These are phyloP conservation scores for Rhodotorula mucilaginosa DNA, from an alignment of 1,284 basidiomycete genomes.

Conservation along the genomic window DNA sequence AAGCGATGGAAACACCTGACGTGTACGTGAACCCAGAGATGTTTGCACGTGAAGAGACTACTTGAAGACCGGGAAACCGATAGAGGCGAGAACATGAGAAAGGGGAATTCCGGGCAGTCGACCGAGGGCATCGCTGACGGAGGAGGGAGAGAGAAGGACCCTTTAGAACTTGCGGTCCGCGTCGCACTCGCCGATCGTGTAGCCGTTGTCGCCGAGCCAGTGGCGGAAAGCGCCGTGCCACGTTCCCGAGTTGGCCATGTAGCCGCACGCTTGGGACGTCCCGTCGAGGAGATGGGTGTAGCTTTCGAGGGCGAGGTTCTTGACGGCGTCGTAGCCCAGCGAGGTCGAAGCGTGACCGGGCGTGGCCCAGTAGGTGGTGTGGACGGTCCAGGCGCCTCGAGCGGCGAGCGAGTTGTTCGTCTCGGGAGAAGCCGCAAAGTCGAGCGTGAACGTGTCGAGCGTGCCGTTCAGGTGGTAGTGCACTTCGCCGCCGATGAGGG, in stretches of 20 bases:
- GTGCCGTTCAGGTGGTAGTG: not conserved
- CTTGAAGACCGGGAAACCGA: too few relatives aligned
- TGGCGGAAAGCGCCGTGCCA: not conserved
- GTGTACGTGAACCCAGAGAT: too few relatives aligned
- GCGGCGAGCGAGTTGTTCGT: not conserved
- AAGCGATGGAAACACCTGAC: too few relatives aligned
- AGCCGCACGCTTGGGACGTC: not conserved
- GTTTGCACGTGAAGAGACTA: too few relatives aligned
- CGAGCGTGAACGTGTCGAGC: not conserved
- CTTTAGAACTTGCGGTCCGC: not conserved
- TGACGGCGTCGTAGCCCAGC: not conserved
- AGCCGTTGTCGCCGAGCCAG: conserved; percentile 1
- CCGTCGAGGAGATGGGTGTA: not conserved
- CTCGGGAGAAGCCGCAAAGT: not conserved
- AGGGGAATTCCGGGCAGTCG: too few relatives aligned
- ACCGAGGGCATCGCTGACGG: too few relatives aligned
- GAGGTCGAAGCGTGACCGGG: not conserved
- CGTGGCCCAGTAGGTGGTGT: not conserved
- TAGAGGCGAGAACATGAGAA: too few relatives aligned
- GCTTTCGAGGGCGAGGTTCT: not conserved
- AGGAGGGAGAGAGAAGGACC: too few relatives aligned
- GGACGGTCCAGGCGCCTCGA: not conserved
- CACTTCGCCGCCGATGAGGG: not conserved
- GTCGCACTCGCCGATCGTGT: not conserved
- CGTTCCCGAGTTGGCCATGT: not conserved